phyloP scores from a whole-genome alignment of 495 filamentous ascomycete genomes.

The Bombardia bombarda region DNA sequence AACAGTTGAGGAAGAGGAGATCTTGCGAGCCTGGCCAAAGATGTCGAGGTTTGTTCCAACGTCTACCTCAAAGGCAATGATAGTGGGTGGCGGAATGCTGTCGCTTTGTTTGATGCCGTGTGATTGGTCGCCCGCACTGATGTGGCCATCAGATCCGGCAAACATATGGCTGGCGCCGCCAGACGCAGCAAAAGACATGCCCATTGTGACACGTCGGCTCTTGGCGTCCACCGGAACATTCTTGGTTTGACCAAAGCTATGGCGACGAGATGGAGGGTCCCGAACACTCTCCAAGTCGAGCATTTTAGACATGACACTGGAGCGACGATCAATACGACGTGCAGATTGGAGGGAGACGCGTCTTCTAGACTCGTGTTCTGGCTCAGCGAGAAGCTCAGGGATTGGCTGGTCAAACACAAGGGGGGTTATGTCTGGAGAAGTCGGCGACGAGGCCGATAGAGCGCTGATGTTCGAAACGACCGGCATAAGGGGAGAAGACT shows the following conservation, averaged over 20 bases:
- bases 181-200: slow-evolving; percentile 2
- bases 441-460: too few species aligned
- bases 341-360: slow-evolving; percentile 19
- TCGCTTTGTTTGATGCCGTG: too few species aligned
- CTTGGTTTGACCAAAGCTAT: slow-evolving; percentile 15
- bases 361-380: slow-evolving; percentile 19
- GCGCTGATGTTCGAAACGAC: too few species aligned
- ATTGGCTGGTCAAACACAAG: slow-evolving; percentile 25
- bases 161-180: background rate
- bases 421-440: slow-evolving; percentile 14
- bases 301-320: slow-evolving; percentile 12
- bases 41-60: slow-evolving; percentile 22
- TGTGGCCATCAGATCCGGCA: background rate
- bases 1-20: background rate
- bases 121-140: too few species aligned
- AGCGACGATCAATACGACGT: slow-evolving; percentile 18
- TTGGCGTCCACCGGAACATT: slow-evolving; percentile 1
- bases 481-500: too few species aligned
- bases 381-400: slow-evolving; percentile 6
- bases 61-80: slow-evolving; percentile 16
- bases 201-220: slow-evolving; percentile 15
- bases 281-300: slow-evolving; percentile 9
- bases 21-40: slow-evolving; percentile 8
- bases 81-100: too few species aligned
- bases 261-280: slow-evolving; percentile 17